Base-by-base conservation (phyloP, 75 land plant species). In the Adiantum capillusveneris region DNA sequence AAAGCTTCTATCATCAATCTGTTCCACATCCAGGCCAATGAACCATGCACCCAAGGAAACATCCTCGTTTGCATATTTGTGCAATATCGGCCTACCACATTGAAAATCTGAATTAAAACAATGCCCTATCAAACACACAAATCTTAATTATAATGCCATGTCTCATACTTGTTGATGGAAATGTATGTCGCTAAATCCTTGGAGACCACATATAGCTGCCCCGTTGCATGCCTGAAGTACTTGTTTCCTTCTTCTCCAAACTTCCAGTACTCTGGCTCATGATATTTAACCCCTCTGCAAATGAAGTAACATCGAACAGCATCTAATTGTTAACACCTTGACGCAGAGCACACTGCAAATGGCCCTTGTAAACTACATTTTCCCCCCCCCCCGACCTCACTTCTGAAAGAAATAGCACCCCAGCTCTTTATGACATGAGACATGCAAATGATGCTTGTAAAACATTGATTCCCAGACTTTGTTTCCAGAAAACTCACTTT, bases 231-330 rank as follows among this genome's bases (percentile, higher is more conserved):
- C 18, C 99, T 67, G 59, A 95, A 95, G 57, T 95, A 95, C 51
- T 86, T 90, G 68, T 95, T 95, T 30, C 99, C 99, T 56, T 95
- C 92, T 53, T 95, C 99, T 54, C 99, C 99, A 57, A 95, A 95
- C 69, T 95, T 95, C 99, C 99, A 95, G 59, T 59, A 81, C 64
- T 95, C 99, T 20, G 99, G 99, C 49, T 95, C 99, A 66, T 95
- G 91, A 62, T 95, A 95, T 44, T 86, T 90, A 36, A 84, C 88
- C 56, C 64, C 75, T 64, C 96, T 90, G 59, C 3, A 46, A 53
- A 34, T 5, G n/a, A n/a, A n/a, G n/a, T n/a, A n/a, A n/a, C n/a
- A n/a, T n/a, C n/a, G n/a, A n/a, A n/a, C n/a, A n/a, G n/a, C n/a
- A n/a, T n/a, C n/a, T n/a, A n/a, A n/a, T n/a, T n/a, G n/a, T n/a